Conservation (phyloP, 2,329 filamentous ascomycete genomes). For the Pestalotiopsis sp. region DNA sequence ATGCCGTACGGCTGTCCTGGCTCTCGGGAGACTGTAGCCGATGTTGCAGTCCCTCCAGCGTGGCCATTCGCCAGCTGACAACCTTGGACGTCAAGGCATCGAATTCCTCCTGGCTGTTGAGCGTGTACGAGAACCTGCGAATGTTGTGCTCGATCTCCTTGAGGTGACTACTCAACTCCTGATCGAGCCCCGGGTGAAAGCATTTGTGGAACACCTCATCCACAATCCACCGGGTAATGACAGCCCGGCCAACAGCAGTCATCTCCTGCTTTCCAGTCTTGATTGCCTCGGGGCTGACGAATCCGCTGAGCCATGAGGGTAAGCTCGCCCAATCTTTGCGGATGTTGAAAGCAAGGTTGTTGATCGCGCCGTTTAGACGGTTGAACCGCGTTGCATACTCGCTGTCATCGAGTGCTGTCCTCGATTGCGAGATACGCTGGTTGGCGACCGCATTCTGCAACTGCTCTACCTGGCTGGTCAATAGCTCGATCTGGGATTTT, state of each 20-base stretch:
- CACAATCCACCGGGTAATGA: conserved; percentile 86
- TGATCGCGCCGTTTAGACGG: conserved; percentile 89
- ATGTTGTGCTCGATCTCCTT: conserved; percentile 90
- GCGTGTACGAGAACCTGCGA: conserved; percentile 71
- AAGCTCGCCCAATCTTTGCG: conserved; percentile 89
- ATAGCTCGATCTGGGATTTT: conserved; percentile 86
- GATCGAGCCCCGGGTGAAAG: conserved; percentile 88
- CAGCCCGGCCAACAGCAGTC: conserved; percentile 89
- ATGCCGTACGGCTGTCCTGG: conserved; percentile 64
- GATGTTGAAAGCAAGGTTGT: conserved; percentile 93
- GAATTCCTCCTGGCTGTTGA: conserved; percentile 81
- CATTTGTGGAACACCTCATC: conserved; percentile 89
- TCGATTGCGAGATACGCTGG: conserved; percentile 90
- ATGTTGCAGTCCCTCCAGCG: conserved; percentile 84
- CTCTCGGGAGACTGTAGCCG: conserved; percentile 67
- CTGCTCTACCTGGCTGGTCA: conserved; percentile 86
- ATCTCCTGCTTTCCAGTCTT: conserved; percentile 94
- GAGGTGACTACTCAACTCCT: conserved; percentile 72
- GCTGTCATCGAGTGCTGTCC: conserved; percentile 91
- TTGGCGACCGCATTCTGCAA: conserved; percentile 97
- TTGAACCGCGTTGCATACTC: conserved; percentile 91
- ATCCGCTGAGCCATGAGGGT: conserved; percentile 77
- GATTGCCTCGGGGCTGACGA: conserved; percentile 83
- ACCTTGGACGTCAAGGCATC: conserved; percentile 87
- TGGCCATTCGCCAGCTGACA: conserved; percentile 90